Base-by-base conservation (phyloP, 352 stramenopile genomes). In the Phytophthora foliorum region DNA sequence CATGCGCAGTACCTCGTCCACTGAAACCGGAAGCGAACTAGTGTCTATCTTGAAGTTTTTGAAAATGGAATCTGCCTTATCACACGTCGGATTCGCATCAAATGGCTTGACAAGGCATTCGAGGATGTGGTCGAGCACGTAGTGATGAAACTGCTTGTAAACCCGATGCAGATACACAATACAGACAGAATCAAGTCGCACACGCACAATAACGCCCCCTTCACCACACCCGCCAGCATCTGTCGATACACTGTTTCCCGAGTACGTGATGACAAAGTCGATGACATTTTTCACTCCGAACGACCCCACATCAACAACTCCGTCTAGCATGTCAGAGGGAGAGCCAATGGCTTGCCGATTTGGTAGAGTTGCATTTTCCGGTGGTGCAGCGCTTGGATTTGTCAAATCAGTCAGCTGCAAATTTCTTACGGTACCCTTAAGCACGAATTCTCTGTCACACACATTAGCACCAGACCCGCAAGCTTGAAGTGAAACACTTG, bases 141-240 rank as follows among this genome's bases (percentile, higher is more conserved):
- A 95, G 57, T 95, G 86, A 16, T 92, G 74, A 41, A 94, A 91
- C 61, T 96, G 89, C 55, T 96, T 96, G 75, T 91, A 93, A 32
- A 96, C 82, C 31, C 89, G 86, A 67, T 95, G 89, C 25, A 96
- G 70, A 46, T 96, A 95, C 41, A 86, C 74, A n/a, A 93, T 66
- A 54, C 86, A 91, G 9, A 95, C 82, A 2, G 89, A 92, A 55
- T 96, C 89, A 22, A 96, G 69, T 4, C 87, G 86, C 45, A 90
- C 73, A 45, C 69, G 81, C 50, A 86, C 69, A 22, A 77, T 29
- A 46, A 75, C 63, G 14, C 57, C 60, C 13, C 51, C 46, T 42
- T 73, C 68, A 51, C n/a, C 41, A 36, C 29, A 17, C 8, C 50
- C 54, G 38, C 45, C 57, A 32, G 49, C n/a, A 38, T 53, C 38